Evolutionary conservation across 768 basidiomycete species (phyloP).

Genomic region (Tulasnella sp.): DNA sequence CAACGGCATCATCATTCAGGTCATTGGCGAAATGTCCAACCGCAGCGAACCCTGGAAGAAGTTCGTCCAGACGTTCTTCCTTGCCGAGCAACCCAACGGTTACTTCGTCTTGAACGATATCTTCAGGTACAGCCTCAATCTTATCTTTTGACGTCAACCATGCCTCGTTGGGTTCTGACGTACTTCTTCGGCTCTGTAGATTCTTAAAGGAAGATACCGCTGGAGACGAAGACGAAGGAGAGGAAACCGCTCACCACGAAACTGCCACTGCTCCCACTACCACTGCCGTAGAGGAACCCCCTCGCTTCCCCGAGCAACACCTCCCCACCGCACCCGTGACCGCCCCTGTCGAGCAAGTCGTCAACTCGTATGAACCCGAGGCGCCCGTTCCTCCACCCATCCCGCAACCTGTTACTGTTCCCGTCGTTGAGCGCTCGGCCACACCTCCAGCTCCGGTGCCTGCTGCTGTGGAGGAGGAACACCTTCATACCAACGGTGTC

Average conservation of each 20-base stretch:
- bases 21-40: constrained; percentile 99
- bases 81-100: constrained; percentile 96
- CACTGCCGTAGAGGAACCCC: neutral
- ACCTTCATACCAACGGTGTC: constrained; percentile 3
- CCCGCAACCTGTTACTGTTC: neutral
- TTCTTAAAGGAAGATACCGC: constrained; percentile 94
- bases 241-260: constrained; percentile 26
- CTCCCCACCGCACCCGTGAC: neutral
- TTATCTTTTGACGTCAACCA: neutral
- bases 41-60: constrained; percentile 87
- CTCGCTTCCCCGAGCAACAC: neutral
- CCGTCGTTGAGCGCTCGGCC: neutral
- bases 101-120: constrained; percentile 99
- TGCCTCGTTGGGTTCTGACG: neutral
- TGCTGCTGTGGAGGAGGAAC: neutral
- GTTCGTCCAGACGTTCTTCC: constrained; percentile 99
- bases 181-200: constrained; percentile 26
- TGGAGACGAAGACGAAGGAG: constrained; percentile 55
- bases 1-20: constrained; percentile 96
- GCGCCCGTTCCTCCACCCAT: neutral
- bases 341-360: constrained; percentile 2
- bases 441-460: neutral
- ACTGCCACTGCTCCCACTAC: constrained; percentile 26
- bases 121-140: constrained; percentile 49
- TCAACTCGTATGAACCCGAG: constrained; percentile 5